A percentile compares a stretch with the other conserved stretches of the same genome.
Conservation (phyloP, 345 rosid genomes). For the Psidium friedrichsthalianum region DNA sequence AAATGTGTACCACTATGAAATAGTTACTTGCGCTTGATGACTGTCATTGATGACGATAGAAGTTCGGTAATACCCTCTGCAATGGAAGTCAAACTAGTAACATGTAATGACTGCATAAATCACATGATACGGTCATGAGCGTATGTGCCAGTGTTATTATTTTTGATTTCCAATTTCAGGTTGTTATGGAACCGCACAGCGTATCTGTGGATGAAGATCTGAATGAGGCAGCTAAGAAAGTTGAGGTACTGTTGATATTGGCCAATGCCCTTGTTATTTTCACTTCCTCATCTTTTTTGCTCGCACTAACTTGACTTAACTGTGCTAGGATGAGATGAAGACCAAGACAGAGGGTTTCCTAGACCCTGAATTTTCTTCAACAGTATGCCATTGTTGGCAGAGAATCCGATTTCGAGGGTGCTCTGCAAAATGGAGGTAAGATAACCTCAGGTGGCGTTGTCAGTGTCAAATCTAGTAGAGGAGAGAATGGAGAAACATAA, state of each 20-base stretch:
- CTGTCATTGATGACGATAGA: neutral
- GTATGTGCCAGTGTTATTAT: neutral
- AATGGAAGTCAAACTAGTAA: neutral
- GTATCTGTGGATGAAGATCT: slow-evolving; percentile 87
- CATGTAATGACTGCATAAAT: neutral
- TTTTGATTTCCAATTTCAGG: slow-evolving; percentile 26
- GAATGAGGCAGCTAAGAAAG: slow-evolving; percentile 68
- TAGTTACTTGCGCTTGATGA: neutral
- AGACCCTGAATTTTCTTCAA: slow-evolving; percentile 58
- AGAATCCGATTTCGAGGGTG: slow-evolving; percentile 58
- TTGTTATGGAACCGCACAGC: slow-evolving; percentile 56
- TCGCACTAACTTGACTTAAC: neutral
- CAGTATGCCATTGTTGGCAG: slow-evolving; percentile 50
- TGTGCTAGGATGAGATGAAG: slow-evolving; percentile 56
- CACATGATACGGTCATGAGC: neutral
- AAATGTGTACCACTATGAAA: neutral
- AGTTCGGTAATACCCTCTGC: neutral
- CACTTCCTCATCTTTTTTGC: neutral
- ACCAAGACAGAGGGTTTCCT: slow-evolving; percentile 37
- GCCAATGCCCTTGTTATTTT: neutral
- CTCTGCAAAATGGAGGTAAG: slow-evolving; percentile 46
- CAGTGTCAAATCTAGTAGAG: slow-evolving; percentile 51
- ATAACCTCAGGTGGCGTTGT: slow-evolving; percentile 43
- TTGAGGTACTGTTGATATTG: slow-evolving; percentile 38
- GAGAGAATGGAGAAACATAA: slow-evolving; percentile 21